Conservation (phyloP, 2,329 filamentous ascomycete species). For the Podosphaera fusca region DNA sequence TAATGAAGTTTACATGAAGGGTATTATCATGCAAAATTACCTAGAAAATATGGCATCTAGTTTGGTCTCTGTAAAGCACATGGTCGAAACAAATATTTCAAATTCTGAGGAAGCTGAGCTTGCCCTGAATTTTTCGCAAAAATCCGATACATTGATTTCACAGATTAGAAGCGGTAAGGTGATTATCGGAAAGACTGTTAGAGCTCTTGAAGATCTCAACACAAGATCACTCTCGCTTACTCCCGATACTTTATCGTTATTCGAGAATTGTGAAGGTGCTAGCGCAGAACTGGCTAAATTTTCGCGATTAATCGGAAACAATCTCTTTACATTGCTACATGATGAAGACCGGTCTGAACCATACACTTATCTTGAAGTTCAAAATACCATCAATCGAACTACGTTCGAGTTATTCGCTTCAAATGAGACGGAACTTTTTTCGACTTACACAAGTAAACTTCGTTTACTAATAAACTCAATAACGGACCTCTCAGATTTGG, state of each 20-base stretch:
- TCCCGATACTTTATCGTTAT: slow-evolving; percentile 40
- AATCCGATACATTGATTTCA: slow-evolving; percentile 46
- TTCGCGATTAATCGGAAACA: slow-evolving; percentile 39
- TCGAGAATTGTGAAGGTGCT: slow-evolving; percentile 44
- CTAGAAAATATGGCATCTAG: slow-evolving; percentile 55
- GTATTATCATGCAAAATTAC: slow-evolving; percentile 54
- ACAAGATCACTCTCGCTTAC: slow-evolving; percentile 50
- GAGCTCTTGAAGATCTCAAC: slow-evolving; percentile 56
- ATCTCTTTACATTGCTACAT: slow-evolving; percentile 40
- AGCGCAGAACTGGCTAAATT: slow-evolving; percentile 43
- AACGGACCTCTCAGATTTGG: slow-evolving; percentile 45
- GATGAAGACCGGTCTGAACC: slow-evolving; percentile 50
- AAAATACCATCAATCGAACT: slow-evolving; percentile 35
- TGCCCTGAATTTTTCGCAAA: slow-evolving; percentile 42
- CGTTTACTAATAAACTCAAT: slow-evolving; percentile 40
- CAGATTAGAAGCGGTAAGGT: slow-evolving; percentile 70
- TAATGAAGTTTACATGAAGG: slow-evolving; percentile 57
- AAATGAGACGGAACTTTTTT: slow-evolving; percentile 45
- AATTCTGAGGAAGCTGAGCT: slow-evolving; percentile 36
- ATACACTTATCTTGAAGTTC: slow-evolving; percentile 42
- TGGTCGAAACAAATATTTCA: slow-evolving; percentile 44
- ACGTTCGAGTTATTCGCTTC: slow-evolving; percentile 27
- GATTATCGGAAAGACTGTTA: slow-evolving; percentile 53
- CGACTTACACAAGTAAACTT: slow-evolving; percentile 42
- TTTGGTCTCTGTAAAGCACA: slow-evolving; percentile 35